Evolutionary conservation across 306 rosid species (phyloP), one percentile per base, ranked within the genome.

Genomic region (Albizia julibrissin): DNA sequence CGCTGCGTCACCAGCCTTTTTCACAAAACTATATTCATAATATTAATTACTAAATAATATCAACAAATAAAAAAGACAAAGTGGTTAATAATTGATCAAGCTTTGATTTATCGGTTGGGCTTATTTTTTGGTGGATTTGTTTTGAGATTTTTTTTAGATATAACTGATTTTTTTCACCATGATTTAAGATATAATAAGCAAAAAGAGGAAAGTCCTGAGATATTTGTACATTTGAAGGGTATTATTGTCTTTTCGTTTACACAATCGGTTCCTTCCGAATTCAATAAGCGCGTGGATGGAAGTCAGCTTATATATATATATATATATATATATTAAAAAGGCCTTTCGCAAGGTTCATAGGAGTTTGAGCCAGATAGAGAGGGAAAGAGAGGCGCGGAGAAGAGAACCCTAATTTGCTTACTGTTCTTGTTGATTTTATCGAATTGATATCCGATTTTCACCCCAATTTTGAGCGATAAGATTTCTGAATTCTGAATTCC

Each of bases 401-500:
- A 22, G 13, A 86, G 33, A 80, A 80, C 86, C 91, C 88, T 86
- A 84, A 84, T 75, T 85, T 61, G 39, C 40, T 58, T 58, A 14
- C 69, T 44, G 56, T 49, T 65, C 27, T 54, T 62, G 1, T 42
- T 71, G 56, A 12, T 42, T 13, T 24, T 44, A 26, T 54, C 37
- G 15, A 56, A 15, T 72, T 21, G 21, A 29, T 73, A 67, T n/a
- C 72, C 18, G 73, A 74, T 29, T 58, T 72, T 59, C 5, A 8
- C 50, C 69, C 69, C 62, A 40, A 67, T 40, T 80, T 70, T 26
- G 10, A 66, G 16, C 76, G 29, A 70, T 61, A 42, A 76, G 58
- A 69, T 84, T 29, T 29, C 31, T 29, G 31, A 29, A 29, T 81
- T 5, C 19, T 10, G 47, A 40, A 26, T 62, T 66, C 21, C 21